Conservation (phyloP, 192 early-diverging fungal genomes). For the Backusella mclennaniae region DNA sequence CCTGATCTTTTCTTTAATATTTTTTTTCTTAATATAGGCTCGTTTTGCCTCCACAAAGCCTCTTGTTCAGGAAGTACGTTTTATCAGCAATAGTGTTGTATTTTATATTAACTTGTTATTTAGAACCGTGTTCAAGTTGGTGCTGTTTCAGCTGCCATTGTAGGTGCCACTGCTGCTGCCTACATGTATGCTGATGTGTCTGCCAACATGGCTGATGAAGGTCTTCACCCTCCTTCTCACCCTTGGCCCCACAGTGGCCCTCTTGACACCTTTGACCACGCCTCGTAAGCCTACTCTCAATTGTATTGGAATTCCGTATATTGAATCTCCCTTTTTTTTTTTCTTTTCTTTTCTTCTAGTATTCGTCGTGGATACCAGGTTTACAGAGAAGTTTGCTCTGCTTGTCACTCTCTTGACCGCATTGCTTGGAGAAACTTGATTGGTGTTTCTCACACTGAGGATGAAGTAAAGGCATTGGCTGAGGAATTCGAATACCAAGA, state of each 20-base stretch:
- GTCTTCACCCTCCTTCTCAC: slow-evolving; percentile 86
- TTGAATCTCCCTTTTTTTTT: no score
- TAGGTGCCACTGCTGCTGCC: slow-evolving; percentile 47
- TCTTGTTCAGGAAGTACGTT: slow-evolving; percentile 27
- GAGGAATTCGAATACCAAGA: slow-evolving; percentile 90
- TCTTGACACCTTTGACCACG: slow-evolving; percentile 90
- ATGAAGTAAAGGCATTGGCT: slow-evolving; percentile 92
- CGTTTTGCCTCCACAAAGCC: slow-evolving; percentile 39
- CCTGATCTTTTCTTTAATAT: background rate
- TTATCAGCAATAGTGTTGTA: no score
- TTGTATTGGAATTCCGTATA: no score
- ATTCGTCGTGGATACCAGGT: slow-evolving; percentile 99
- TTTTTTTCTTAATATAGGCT: slow-evolving; percentile 21
- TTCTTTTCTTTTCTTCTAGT: slow-evolving; percentile 36
- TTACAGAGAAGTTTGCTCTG: slow-evolving; percentile 96
- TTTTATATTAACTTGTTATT: background rate
- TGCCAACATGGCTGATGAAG: slow-evolving; percentile 88
- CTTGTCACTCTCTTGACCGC: slow-evolving; percentile 94
- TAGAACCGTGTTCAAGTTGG: slow-evolving; percentile 38
- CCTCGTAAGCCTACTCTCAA: slow-evolving; percentile 50
- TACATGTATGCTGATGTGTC: slow-evolving; percentile 54
- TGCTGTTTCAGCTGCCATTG: slow-evolving; percentile 57
- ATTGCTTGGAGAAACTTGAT: slow-evolving; percentile 95
- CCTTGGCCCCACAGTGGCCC: slow-evolving; percentile 85
- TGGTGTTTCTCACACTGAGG: slow-evolving; percentile 90